Evolutionary conservation across 2,329 filamentous ascomycete genomes (phyloP).

Genomic region (Alternaria postmessia): DNA sequence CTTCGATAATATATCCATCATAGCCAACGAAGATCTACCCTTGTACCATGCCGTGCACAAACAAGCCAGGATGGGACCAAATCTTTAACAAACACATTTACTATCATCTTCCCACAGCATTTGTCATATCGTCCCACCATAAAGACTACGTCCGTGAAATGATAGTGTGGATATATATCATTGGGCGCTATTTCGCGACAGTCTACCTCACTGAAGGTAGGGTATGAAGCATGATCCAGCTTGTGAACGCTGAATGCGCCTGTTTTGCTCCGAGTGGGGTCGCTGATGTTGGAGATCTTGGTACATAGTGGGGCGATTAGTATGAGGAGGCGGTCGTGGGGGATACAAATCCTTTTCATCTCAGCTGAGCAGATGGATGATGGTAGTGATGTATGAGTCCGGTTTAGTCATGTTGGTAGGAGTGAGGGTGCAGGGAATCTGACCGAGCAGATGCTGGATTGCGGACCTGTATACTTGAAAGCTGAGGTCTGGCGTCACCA

Average conservation of each 20-base stretch:
- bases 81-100: not conserved
- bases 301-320: not conserved
- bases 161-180: not conserved
- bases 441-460: not conserved
- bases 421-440: not conserved
- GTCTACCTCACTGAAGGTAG: not conserved
- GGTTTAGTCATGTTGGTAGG: not conserved
- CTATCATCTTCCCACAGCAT: not conserved
- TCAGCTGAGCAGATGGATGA: not conserved
- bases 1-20: not conserved
- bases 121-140: not conserved
- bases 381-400: not conserved
- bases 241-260: not conserved
- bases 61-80: not conserved
- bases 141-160: not conserved
- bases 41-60: not conserved
- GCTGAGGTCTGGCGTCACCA: not conserved
- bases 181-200: not conserved
- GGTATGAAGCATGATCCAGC: not conserved
- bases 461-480: not conserved
- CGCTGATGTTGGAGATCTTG: not conserved
- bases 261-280: not conserved
- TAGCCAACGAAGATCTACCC: not conserved
- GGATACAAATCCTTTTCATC: not conserved
- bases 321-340: not conserved